Conservation (phyloP, 202 grass and related monocot genomes). For the Tripidium arundinaceum region DNA sequence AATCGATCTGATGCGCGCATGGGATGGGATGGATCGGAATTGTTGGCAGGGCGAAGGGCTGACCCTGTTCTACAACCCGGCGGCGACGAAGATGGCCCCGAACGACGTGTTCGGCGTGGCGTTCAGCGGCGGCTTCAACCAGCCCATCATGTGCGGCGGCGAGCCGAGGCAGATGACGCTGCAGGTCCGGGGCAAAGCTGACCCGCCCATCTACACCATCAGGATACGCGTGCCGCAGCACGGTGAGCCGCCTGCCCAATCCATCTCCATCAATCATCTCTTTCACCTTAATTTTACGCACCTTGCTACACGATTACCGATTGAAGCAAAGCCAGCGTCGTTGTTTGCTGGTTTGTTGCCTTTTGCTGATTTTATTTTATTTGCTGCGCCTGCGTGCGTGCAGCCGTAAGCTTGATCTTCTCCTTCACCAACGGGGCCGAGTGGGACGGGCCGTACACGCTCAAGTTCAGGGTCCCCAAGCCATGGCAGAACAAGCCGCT, state of each 20-base stretch:
- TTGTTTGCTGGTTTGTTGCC: too few species aligned
- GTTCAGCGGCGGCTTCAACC: constrained; percentile 96
- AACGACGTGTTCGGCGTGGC: constrained; percentile 70
- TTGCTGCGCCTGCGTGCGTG: not conserved
- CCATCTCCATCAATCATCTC: too few species aligned
- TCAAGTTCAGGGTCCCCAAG: constrained; percentile 71
- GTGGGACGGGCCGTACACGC: constrained; percentile 80
- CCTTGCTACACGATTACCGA: too few species aligned
- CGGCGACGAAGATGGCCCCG: constrained; percentile 41
- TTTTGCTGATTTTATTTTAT: not conserved
- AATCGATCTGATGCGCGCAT: too few species aligned
- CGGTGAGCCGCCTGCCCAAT: too few species aligned
- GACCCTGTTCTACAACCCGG: constrained; percentile 91
- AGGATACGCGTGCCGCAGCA: constrained; percentile 70
- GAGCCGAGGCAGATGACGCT: constrained; percentile 87
- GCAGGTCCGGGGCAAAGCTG: constrained; percentile 64
- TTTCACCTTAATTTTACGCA: too few species aligned
- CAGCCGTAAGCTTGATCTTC: constrained; percentile 77
- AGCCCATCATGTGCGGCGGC: constrained; percentile 93
- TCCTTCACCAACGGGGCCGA: constrained; percentile 85
- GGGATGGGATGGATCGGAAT: too few species aligned
- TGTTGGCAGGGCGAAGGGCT: constrained; percentile 60
- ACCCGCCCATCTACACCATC: constrained; percentile 79
- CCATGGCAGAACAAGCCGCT: constrained; percentile 59
- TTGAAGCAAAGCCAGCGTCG: too few species aligned